Base-by-base conservation (phyloP, 179 eudicot species). In the Silene noctiflora region DNA sequence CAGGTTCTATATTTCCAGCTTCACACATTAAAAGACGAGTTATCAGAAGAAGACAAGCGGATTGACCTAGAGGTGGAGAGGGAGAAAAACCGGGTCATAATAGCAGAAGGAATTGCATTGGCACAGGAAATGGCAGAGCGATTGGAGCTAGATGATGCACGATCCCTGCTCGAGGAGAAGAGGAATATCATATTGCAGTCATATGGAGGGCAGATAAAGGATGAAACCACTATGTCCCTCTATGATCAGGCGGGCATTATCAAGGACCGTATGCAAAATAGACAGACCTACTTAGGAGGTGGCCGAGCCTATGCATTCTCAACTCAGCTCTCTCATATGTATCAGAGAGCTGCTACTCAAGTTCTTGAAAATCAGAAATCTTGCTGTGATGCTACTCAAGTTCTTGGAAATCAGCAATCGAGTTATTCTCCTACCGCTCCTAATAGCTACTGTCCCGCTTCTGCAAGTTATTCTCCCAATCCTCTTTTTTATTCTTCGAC, bases 311-410 rank as follows among this genome's bases (percentile, higher is more conserved):
- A 39, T 2, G 46, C 46, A 8, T 39, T 39, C 46, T 39, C 46
- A 4, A 39, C 46, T 7, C 46, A 39, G 46, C 46, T 39, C 46
- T 39, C 60, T 55, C 60, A 13, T 55, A 13, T 55, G 20, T 55
- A 55, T 55, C 60, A 55, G 60, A 55, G 60, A 55, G 60, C 60
- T n/a, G n/a, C 60, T 55, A 55, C 60, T 55, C 60, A 14, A 55
- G 4, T 55, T 12, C 59, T 13, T 53, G 59, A 53, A 53, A 53
- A 11, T 17, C 59, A 53, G 8, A 5, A 53, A 3, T 3, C 59
- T 53, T 53, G 0, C 19, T 53, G 59, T 53, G 59, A 53, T 53
- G 16, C 56, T 51, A 9, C 17, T 51, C 17, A 1, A 51, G 56
- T 51, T 17, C 59, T 53, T 53, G 14, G 59, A 53, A 53, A 33